Conservation (phyloP, 345 rosid genomes). For the Odontarrhena argentea region DNA sequence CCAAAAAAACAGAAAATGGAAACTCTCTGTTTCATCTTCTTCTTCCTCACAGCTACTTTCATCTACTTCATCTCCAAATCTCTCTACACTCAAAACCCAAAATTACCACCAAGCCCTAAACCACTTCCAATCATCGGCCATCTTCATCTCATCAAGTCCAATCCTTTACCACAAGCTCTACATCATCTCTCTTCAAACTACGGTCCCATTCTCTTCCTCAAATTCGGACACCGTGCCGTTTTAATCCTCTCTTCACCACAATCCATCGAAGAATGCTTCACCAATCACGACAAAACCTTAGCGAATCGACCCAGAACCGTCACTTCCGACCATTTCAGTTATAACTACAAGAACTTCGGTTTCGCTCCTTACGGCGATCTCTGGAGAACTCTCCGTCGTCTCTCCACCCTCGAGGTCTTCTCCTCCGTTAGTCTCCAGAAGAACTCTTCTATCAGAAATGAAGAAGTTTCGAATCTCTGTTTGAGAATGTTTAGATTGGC, state of each 20-base stretch:
- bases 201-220: slow-evolving; percentile 55
- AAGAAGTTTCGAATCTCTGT: slow-evolving; percentile 38
- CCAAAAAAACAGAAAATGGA: slow-evolving; percentile 23
- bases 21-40: slow-evolving; percentile 30
- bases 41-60: slow-evolving; percentile 15
- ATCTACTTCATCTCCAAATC: slow-evolving; percentile 10
- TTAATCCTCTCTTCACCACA: slow-evolving; percentile 48
- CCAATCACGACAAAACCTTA: slow-evolving; percentile 52
- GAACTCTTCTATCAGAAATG: slow-evolving; percentile 32
- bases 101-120: slow-evolving; percentile 50
- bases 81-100: slow-evolving; percentile 7
- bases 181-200: slow-evolving; percentile 40
- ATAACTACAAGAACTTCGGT: slow-evolving; percentile 46
- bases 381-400: slow-evolving; percentile 61
- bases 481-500: slow-evolving; percentile 32
- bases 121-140: slow-evolving; percentile 56
- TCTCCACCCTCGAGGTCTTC: slow-evolving; percentile 48
- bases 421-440: slow-evolving; percentile 45
- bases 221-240: slow-evolving; percentile 46
- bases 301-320: slow-evolving; percentile 57
- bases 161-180: slow-evolving; percentile 48
- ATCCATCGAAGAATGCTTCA: slow-evolving; percentile 57
- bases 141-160: slow-evolving; percentile 49
- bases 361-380: slow-evolving; percentile 51
- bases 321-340: slow-evolving; percentile 43